A percentile compares a stretch with the other conserved stretches of the same genome.
Evolutionary conservation across 225 moss, liverwort and hornwort genomes (phyloP).

Genomic region (Antitrichia curtipendula): DNA sequence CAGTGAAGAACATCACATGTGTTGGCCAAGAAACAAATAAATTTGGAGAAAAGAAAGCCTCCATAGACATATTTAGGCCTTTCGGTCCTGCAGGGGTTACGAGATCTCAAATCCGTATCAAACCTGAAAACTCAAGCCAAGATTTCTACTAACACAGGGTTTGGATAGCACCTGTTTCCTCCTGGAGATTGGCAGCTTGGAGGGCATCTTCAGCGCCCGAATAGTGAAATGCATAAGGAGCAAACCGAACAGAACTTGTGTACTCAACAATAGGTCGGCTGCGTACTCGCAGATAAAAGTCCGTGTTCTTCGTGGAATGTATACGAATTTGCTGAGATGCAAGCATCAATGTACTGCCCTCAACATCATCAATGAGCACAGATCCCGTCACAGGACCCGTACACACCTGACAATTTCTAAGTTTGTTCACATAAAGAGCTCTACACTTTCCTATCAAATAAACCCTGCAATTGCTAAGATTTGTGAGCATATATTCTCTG

Average conservation of each 20-base stretch:
- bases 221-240: slow-evolving; percentile 73
- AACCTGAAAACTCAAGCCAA: not conserved
- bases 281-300: slow-evolving; percentile 83
- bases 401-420: slow-evolving; percentile 65
- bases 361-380: slow-evolving; percentile 75
- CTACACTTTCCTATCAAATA: slow-evolving; percentile 65
- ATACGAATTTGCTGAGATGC: slow-evolving; percentile 98
- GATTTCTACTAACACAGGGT: not conserved
- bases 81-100: not conserved
- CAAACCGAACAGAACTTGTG: slow-evolving; percentile 66
- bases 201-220: slow-evolving; percentile 49
- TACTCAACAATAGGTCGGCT: slow-evolving; percentile 89
- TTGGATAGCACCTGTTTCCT: slow-evolving; percentile 50
- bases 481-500: slow-evolving; percentile 61
- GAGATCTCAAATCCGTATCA: not conserved
- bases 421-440: slow-evolving; percentile 55
- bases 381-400: slow-evolving; percentile 81
- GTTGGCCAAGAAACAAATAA: not conserved
- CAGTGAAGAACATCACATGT: not conserved
- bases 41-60: not conserved
- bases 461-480: slow-evolving; percentile 70
- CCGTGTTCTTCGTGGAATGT: slow-evolving; percentile 72
- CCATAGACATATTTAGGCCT: too few relatives aligned
- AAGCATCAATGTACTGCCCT: slow-evolving; percentile 64
- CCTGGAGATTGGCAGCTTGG: slow-evolving; percentile 55